phyloP scores from a whole-genome alignment of 768 basidiomycete genomes.

The Mycena galopus region DNA sequence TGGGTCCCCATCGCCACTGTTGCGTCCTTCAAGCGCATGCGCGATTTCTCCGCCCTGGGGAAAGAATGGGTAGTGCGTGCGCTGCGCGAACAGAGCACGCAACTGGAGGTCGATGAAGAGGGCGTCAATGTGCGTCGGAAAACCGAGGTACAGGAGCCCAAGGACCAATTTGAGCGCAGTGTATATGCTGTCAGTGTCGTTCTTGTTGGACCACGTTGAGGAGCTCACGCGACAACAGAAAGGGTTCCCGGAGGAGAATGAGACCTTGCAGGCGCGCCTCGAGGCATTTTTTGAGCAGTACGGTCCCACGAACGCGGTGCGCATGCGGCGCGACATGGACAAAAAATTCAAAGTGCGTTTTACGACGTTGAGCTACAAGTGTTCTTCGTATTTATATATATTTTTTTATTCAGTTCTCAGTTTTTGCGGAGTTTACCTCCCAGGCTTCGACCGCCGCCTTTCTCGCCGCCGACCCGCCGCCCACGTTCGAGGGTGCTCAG shows the following conservation, averaged over 20 bases:
- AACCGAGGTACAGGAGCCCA: conserved; percentile 83
- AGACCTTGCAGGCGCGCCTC: conserved; percentile 75
- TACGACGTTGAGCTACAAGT: not conserved
- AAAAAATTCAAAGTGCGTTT: conserved; percentile 36
- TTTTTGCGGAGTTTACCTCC: conserved; percentile 92
- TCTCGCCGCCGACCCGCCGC: conserved; percentile 85
- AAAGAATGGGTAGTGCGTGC: conserved; percentile 77
- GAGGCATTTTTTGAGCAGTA: conserved; percentile 87
- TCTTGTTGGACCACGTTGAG: not conserved
- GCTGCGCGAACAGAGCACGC: conserved; percentile 60
- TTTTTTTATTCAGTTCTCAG: conserved; percentile 57
- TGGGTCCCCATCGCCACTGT: conserved; percentile 93
- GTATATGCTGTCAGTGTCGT: conserved; percentile 83
- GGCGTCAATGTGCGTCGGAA: conserved; percentile 80
- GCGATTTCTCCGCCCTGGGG: conserved; percentile 72
- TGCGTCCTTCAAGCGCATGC: conserved; percentile 96
- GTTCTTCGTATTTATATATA: not conserved
- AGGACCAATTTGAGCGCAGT: conserved; percentile 84
- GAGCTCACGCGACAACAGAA: conserved; percentile 65
- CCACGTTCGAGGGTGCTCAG: conserved; percentile 81
- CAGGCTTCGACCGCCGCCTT: conserved; percentile 78
- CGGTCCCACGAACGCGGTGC: conserved; percentile 83
- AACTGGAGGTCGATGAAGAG: conserved; percentile 81
- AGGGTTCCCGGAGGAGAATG: conserved; percentile 82
- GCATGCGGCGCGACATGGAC: conserved; percentile 81